phyloP scores from a whole-genome alignment of 805 yeast genomes.

The Candida arabinofermentans region DNA sequence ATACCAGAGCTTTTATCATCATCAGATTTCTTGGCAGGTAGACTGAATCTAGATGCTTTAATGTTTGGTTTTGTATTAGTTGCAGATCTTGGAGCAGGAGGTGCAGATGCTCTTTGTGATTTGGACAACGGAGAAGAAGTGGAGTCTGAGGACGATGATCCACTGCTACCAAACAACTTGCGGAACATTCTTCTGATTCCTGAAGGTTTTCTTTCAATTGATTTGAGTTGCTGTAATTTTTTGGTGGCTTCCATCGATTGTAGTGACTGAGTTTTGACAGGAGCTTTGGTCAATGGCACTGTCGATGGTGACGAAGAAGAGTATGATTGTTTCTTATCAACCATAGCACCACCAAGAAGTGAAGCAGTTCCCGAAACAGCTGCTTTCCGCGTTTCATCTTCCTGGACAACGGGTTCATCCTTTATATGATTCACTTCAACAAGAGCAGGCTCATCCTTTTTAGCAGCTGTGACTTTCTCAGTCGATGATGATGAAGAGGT shows the following conservation, averaged over 20 bases:
- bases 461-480: background rate
- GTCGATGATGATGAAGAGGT: no score
- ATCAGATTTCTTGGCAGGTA: background rate
- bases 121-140: no score
- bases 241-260: background rate
- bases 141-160: background rate
- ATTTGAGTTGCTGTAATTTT: background rate
- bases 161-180: conserved; percentile 6
- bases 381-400: background rate
- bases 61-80: background rate
- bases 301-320: background rate
- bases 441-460: background rate
- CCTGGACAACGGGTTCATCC: background rate
- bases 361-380: background rate
- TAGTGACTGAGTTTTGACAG: background rate
- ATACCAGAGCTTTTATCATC: background rate
- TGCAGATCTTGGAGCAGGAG: background rate
- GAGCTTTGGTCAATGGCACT: background rate
- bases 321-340: no score
- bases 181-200: conserved; percentile 4
- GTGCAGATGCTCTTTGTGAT: background rate
- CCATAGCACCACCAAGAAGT: background rate
- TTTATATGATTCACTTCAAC: background rate
- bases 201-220: conserved; percentile 5
- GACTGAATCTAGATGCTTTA: background rate